Conservation (phyloP, 2,329 filamentous ascomycete genomes). For the Colletotrichum eleusines region DNA sequence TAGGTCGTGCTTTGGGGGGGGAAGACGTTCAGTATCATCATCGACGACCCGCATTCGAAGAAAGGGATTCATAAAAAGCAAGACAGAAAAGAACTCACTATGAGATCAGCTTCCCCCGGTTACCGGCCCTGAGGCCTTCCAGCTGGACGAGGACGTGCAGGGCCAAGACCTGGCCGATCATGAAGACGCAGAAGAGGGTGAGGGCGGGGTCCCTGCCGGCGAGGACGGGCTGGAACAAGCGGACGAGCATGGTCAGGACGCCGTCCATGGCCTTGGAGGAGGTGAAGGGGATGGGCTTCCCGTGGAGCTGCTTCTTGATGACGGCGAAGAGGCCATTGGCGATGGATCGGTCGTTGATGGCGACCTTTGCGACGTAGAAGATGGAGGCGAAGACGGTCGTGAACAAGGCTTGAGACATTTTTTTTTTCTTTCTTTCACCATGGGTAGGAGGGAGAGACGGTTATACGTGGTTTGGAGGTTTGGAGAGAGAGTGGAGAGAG, state of each 20-base stretch:
- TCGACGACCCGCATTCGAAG: background rate
- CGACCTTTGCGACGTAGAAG: slow-evolving; percentile 32
- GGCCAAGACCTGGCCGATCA: slow-evolving; percentile 43
- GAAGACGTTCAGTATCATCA: background rate
- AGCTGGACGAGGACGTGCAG: slow-evolving; percentile 42
- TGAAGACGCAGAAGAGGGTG: slow-evolving; percentile 43
- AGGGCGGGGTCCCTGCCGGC: slow-evolving; percentile 35
- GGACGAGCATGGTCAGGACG: slow-evolving; percentile 40
- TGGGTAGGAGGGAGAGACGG: no score
- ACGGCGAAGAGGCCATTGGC: slow-evolving; percentile 25
- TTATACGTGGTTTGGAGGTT: background rate
- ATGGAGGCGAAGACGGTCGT: slow-evolving; percentile 11
- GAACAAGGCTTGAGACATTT: slow-evolving; percentile 28
- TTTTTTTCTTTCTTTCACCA: no score
- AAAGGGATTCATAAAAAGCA: background rate
- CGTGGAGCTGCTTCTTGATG: background rate
- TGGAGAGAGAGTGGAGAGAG: background rate
- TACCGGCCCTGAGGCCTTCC: slow-evolving; percentile 43
- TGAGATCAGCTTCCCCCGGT: slow-evolving; percentile 41
- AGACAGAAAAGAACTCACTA: slow-evolving; percentile 33
- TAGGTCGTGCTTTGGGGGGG: slow-evolving; percentile 33
- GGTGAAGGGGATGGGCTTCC: slow-evolving; percentile 40
- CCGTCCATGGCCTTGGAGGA: slow-evolving; percentile 42
- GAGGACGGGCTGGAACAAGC: slow-evolving; percentile 42
- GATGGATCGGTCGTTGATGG: slow-evolving; percentile 26